Percentiles rank a stretch among this genome's conserved stretches.
These are phyloP conservation scores for Hypomontagnella submonticulosa DNA, from an alignment of 495 filamentous ascomycete species.

Conservation along the genomic window DNA sequence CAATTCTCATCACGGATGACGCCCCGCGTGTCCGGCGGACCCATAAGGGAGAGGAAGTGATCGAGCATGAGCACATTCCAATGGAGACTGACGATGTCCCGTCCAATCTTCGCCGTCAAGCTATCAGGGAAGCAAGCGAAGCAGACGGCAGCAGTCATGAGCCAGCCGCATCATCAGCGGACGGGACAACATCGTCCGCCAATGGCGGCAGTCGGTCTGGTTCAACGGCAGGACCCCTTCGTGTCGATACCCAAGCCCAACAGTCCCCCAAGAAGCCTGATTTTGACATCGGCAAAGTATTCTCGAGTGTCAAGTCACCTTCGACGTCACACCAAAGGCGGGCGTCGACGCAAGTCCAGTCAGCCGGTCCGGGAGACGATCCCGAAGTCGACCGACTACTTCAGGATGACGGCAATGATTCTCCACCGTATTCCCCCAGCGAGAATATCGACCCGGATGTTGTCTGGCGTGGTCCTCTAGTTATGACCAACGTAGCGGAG, in stretches of 20 bases:
- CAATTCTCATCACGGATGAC: slow-evolving; percentile 84
- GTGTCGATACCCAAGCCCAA: slow-evolving; percentile 60
- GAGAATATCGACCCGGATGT: slow-evolving; percentile 74
- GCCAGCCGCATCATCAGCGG: slow-evolving; percentile 47
- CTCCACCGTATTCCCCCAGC: slow-evolving; percentile 83
- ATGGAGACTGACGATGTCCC: slow-evolving; percentile 51
- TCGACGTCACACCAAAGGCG: slow-evolving; percentile 59
- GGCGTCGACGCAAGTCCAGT: slow-evolving; percentile 56
- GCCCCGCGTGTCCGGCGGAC: slow-evolving; percentile 87
- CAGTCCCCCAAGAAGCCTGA: slow-evolving; percentile 60
- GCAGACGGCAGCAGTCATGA: slow-evolving; percentile 40
- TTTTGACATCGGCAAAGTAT: slow-evolving; percentile 79
- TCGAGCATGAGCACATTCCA: slow-evolving; percentile 70
- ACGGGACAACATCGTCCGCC: slow-evolving; percentile 31
- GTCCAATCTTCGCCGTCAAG: slow-evolving; percentile 54
- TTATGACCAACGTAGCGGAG: slow-evolving; percentile 79
- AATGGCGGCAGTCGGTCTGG: slow-evolving; percentile 37
- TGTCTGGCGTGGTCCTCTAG: slow-evolving; percentile 82
- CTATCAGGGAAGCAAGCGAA: slow-evolving; percentile 49
- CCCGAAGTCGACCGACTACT: slow-evolving; percentile 91
- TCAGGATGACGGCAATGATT: slow-evolving; percentile 83
- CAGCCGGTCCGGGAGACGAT: slow-evolving; percentile 69
- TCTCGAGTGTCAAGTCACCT: slow-evolving; percentile 72
- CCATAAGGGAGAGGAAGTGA: slow-evolving; percentile 93
- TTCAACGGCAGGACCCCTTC: slow-evolving; percentile 52